Percentiles rank a stretch among this genome's conserved stretches.
phyloP scores from a whole-genome alignment of 176 grass and related monocot genomes.

The Rhynchospora breviuscula region DNA sequence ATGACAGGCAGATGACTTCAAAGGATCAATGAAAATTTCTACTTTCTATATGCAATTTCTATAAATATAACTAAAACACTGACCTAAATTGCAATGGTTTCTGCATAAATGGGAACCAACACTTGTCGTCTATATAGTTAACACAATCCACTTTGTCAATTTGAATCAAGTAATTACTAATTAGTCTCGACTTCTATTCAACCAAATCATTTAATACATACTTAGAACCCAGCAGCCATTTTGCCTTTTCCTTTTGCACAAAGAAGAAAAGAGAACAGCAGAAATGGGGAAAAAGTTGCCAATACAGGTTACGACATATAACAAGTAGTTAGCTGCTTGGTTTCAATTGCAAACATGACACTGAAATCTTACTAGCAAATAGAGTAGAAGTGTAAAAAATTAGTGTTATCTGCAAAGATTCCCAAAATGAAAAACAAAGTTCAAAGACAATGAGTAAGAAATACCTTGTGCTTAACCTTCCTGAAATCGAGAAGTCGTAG shows the following conservation, averaged over 20 bases:
- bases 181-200: background rate
- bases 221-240: background rate
- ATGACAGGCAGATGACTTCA: background rate
- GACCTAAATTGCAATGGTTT: background rate
- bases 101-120: background rate
- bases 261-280: background rate
- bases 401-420: conserved; percentile 1
- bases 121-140: background rate
- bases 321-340: background rate
- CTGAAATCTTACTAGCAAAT: background rate
- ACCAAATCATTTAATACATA: background rate
- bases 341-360: background rate
- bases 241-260: background rate
- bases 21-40: background rate
- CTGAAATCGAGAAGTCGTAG: conserved; percentile 86
- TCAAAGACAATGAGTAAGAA: conserved; percentile 12
- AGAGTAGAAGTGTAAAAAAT: background rate
- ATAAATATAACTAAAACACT: background rate
- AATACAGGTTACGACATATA: background rate
- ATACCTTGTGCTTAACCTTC: conserved; percentile 98
- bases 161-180: conserved; percentile 6
- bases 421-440: conserved; percentile 22
- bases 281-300: background rate
- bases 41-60: background rate
- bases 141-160: background rate